Percentiles rank a stretch among this genome's conserved stretches.
phyloP scores from a whole-genome alignment of 2,329 filamentous ascomycete genomes.

The Tympanopsis confertula region DNA sequence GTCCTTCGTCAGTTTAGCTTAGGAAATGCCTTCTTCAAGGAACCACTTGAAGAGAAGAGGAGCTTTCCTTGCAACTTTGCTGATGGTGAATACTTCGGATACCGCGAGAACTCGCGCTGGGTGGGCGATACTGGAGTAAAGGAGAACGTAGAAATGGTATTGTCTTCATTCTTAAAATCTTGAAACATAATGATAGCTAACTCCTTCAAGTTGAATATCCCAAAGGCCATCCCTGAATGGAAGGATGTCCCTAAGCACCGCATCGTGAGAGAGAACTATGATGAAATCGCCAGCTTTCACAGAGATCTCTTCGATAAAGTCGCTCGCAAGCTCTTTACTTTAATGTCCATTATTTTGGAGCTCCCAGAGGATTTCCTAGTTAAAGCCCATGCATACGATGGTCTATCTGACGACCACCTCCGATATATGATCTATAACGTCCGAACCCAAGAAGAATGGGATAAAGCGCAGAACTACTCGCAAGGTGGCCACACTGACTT shows the following conservation, averaged over 20 bases:
- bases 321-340: conserved; percentile 10
- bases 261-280: conserved; percentile 23
- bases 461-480: conserved; percentile 11
- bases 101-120: conserved; percentile 25
- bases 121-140: conserved; percentile 16
- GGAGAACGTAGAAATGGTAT: conserved; percentile 39
- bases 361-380: conserved; percentile 39
- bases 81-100: conserved; percentile 33
- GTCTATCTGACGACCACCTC: conserved; percentile 38
- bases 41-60: too few species aligned
- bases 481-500: conserved; percentile 33
- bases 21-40: too few species aligned
- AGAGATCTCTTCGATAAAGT: conserved; percentile 29
- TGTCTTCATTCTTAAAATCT: not conserved
- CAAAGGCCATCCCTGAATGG: conserved; percentile 27
- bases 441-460: conserved; percentile 26
- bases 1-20: too few species aligned
- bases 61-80: conserved; percentile 25
- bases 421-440: conserved; percentile 42
- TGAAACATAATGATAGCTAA: not conserved
- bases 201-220: conserved; percentile 24
- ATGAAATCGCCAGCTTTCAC: conserved; percentile 33
- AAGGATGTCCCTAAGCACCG: conserved; percentile 12
- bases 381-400: conserved; percentile 35
- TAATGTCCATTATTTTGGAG: conserved; percentile 35